A percentile compares a stretch with the other conserved stretches of the same genome.
phyloP scores from a whole-genome alignment of 345 rosid genomes.

The Noccaea caerulescens region DNA sequence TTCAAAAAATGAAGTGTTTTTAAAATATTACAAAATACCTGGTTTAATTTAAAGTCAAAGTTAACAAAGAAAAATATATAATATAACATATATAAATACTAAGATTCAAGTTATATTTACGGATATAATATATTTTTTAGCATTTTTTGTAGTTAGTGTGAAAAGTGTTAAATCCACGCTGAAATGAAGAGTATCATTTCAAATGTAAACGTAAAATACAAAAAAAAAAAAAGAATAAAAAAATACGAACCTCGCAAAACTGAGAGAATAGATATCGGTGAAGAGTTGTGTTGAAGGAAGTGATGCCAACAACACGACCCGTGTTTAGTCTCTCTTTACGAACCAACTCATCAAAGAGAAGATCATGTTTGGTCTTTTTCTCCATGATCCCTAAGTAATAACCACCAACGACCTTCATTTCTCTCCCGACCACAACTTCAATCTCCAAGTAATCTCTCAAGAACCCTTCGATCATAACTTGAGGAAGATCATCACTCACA shows the following conservation, averaged over 20 bases:
- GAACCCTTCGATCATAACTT: constrained; percentile 75
- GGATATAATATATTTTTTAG: too few species aligned
- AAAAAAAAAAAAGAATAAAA: background rate
- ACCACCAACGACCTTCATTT: constrained; percentile 60
- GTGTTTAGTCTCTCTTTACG: constrained; percentile 30
- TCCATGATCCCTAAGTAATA: constrained; percentile 73
- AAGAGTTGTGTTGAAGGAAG: constrained; percentile 48
- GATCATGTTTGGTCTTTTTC: constrained; percentile 39
- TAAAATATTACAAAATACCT: too few species aligned
- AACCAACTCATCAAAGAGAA: constrained; percentile 43
- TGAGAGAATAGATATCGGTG: constrained; percentile 51
- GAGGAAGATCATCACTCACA: constrained; percentile 61
- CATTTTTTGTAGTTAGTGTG: too few species aligned
- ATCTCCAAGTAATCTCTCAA: constrained; percentile 66
- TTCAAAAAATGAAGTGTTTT: background rate
- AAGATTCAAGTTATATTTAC: too few species aligned
- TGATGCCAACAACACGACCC: constrained; percentile 53
- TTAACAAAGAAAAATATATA: too few species aligned
- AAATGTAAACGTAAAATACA: background rate
- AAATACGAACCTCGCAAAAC: constrained; percentile 53
- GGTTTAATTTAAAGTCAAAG: too few species aligned
- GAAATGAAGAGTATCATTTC: background rate
- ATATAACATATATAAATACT: too few species aligned
- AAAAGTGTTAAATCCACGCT: too few species aligned
- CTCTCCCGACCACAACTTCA: constrained; percentile 65